Evolutionary conservation across 2,329 filamentous ascomycete species (phyloP).

Genomic region (Talaromyces funiculosus): DNA sequence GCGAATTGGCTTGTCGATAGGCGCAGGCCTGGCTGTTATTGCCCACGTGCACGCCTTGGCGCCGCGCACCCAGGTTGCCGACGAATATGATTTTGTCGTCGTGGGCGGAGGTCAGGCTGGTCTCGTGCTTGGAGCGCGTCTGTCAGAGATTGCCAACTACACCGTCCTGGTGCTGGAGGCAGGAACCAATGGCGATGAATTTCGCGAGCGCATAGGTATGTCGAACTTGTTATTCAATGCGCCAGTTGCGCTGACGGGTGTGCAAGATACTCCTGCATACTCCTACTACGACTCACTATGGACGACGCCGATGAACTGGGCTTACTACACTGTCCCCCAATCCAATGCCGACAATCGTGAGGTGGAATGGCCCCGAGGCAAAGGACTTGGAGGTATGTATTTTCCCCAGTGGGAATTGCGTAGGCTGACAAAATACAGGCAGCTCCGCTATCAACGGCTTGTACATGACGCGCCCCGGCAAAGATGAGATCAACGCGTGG

Average conservation of each 20-base stretch:
- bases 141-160: conserved; percentile 41
- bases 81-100: conserved; percentile 36
- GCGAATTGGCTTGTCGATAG: conserved; percentile 11
- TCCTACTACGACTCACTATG: conserved; percentile 31
- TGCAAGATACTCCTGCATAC: conserved; percentile 29
- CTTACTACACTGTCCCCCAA: conserved; percentile 26
- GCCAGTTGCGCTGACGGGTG: conserved; percentile 6
- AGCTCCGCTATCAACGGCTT: conserved; percentile 33
- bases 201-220: conserved; percentile 29
- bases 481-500: conserved; percentile 32
- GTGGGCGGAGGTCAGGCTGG: conserved; percentile 53
- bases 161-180: conserved; percentile 31
- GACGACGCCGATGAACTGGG: conserved; percentile 32
- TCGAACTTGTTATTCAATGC: neutral
- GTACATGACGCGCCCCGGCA: conserved; percentile 30
- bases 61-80: conserved; percentile 23
- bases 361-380: conserved; percentile 31
- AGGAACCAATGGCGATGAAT: conserved; percentile 29
- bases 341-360: conserved; percentile 24
- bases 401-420: neutral
- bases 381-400: conserved; percentile 28
- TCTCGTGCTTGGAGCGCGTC: conserved; percentile 37
- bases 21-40: conserved; percentile 17
- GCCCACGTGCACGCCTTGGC: conserved; percentile 20
- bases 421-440: conserved; percentile 16